Percentiles rank a stretch among this genome's conserved stretches.
These are phyloP conservation scores for Musa schizocarpa DNA, from an alignment of 176 grass and related monocot species.

Conservation along the genomic window DNA sequence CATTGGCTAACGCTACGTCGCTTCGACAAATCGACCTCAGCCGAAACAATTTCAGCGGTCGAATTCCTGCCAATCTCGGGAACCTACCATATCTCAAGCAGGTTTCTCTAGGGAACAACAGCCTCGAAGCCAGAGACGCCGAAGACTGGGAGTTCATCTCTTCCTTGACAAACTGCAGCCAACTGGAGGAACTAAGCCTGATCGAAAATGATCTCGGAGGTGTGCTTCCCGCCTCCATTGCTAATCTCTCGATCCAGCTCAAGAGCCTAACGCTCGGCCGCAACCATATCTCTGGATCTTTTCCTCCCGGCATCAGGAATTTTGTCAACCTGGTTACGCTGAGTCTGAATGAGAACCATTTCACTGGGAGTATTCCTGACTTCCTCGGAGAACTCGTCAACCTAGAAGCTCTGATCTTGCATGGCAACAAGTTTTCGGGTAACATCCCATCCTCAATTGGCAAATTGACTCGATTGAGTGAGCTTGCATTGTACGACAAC, in stretches of 20 bases:
- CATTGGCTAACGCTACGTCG: constrained; percentile 5
- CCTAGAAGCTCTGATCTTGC: constrained; percentile 26
- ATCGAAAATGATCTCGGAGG: constrained; percentile 12
- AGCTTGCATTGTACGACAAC: constrained; percentile 33
- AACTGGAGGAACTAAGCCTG: neutral
- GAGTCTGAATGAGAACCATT: constrained; percentile 37
- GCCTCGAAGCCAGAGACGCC: neutral
- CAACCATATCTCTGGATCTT: constrained; percentile 15
- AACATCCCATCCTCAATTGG: constrained; percentile 34
- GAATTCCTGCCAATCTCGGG: constrained; percentile 19
- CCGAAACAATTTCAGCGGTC: constrained; percentile 19
- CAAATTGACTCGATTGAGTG: constrained; percentile 20
- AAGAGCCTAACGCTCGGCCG: neutral
- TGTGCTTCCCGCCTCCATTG: constrained; percentile 4
- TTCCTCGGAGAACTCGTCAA: constrained; percentile 30
- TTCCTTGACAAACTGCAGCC: constrained; percentile 19
- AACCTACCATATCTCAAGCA: neutral
- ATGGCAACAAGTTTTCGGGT: constrained; percentile 34
- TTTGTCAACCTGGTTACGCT: constrained; percentile 26
- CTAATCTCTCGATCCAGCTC: constrained; percentile 18
- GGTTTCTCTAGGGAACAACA: constrained; percentile 9
- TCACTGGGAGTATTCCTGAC: constrained; percentile 37
- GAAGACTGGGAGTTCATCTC: constrained; percentile 23
- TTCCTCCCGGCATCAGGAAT: constrained; percentile 14
- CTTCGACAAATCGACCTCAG: constrained; percentile 5